Conservation (phyloP, 2,329 filamentous ascomycete genomes). For the Pseudopyricularia javanii region DNA sequence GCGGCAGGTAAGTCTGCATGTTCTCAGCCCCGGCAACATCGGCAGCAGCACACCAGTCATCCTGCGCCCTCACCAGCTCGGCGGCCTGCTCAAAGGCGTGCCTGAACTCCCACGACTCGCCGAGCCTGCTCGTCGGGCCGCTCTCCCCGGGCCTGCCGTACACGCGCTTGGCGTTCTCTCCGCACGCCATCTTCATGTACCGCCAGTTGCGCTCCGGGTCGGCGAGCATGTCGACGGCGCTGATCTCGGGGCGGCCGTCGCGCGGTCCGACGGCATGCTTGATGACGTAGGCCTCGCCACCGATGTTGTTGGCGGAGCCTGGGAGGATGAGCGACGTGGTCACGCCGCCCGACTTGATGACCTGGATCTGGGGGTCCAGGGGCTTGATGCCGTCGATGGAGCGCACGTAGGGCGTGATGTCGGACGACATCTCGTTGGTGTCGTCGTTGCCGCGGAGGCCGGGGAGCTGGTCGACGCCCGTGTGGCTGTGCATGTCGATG, state of each 20-base stretch:
- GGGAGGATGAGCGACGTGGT: conserved; percentile 56
- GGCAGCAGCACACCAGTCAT: conserved; percentile 55
- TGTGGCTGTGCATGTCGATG: conserved; percentile 61
- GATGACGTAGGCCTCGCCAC: conserved; percentile 56
- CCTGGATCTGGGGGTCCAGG: conserved; percentile 50
- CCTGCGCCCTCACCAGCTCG: conserved; percentile 42
- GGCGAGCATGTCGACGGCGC: conserved; percentile 50
- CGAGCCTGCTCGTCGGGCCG: conserved; percentile 48
- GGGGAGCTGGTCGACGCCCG: conserved; percentile 47
- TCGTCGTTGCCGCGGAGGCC: conserved; percentile 41
- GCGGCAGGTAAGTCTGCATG: conserved; percentile 46
- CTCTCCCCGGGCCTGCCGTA: conserved; percentile 42
- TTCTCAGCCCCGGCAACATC: conserved; percentile 33
- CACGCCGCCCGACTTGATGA: conserved; percentile 63
- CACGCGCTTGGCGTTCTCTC: conserved; percentile 54
- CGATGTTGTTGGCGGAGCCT: conserved; percentile 62
- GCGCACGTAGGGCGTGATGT: conserved; percentile 56
- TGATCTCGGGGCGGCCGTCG: conserved; percentile 50
- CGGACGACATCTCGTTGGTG: conserved; percentile 48
- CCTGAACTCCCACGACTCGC: conserved; percentile 58
- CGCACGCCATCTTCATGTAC: conserved; percentile 69
- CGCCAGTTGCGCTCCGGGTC: conserved; percentile 53
- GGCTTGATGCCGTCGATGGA: conserved; percentile 54
- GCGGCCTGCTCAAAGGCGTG: conserved; percentile 54
- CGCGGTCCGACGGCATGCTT: conserved; percentile 52